Evolutionary conservation across 2,329 filamentous ascomycete species (phyloP).

Genomic region (Sphaerulina musiva): DNA sequence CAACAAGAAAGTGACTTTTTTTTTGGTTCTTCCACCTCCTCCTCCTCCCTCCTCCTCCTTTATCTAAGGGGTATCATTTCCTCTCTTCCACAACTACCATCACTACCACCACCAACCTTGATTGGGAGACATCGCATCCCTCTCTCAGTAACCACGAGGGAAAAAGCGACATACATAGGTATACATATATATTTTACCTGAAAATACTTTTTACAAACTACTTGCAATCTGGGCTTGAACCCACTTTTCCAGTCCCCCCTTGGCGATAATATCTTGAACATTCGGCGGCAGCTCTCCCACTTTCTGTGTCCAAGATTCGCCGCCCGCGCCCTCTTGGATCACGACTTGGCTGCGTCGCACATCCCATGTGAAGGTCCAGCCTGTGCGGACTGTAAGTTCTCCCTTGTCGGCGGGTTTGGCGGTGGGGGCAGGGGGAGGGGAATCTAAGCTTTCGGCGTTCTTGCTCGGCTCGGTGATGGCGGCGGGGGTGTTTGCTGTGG

Average conservation of each 20-base stretch:
- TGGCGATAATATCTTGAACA: conserved; percentile 73
- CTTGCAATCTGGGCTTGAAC: conserved; percentile 61
- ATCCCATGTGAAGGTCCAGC: conserved; percentile 81
- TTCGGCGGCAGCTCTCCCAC: conserved; percentile 79
- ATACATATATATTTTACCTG: too few species aligned
- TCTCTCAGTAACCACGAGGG: too few species aligned
- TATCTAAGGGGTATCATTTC: too few species aligned
- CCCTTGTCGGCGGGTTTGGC: conserved; percentile 42
- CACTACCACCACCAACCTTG: too few species aligned
- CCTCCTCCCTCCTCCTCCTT: too few species aligned
- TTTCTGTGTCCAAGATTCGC: conserved; percentile 66
- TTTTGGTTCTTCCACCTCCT: too few species aligned
- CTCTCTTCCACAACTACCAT: too few species aligned
- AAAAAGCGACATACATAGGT: too few species aligned
- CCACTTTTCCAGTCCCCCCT: conserved; percentile 75
- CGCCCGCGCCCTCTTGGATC: conserved; percentile 62
- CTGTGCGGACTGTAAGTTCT: conserved; percentile 62
- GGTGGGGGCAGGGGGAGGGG: conserved; percentile 39
- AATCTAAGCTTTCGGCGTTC: conserved; percentile 48
- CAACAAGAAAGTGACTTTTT: too few species aligned
- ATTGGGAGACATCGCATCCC: too few species aligned
- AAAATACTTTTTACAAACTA: conserved; percentile 1
- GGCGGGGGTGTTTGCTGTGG: conserved; percentile 31
- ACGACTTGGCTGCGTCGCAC: conserved; percentile 63
- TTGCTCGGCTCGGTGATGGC: conserved; percentile 47